These are phyloP conservation scores for Phialemonium atrogriseum DNA, from an alignment of 2,329 filamentous ascomycete genomes.

Conservation along the genomic window DNA sequence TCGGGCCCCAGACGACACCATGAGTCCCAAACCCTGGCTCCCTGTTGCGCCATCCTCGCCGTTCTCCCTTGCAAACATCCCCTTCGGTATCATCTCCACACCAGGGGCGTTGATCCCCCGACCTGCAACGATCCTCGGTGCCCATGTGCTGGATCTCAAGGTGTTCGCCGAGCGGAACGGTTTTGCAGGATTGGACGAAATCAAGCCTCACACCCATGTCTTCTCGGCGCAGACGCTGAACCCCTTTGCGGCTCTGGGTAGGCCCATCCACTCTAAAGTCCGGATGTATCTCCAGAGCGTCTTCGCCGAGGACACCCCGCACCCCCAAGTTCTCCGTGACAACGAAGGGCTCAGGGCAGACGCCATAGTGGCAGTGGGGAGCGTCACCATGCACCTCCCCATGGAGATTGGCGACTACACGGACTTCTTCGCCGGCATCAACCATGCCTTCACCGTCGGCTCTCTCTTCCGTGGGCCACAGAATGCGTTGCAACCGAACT, in stretches of 20 bases:
- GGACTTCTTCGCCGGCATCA: conserved; percentile 73
- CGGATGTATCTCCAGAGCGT: conserved; percentile 61
- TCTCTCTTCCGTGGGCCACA: conserved; percentile 64
- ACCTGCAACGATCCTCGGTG: conserved; percentile 64
- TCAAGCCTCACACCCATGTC: conserved; percentile 10
- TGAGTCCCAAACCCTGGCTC: conserved; percentile 22
- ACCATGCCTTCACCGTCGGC: conserved; percentile 66
- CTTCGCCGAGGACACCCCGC: conserved; percentile 43
- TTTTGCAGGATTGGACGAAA: conserved; percentile 19
- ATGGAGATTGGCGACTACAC: conserved; percentile 77
- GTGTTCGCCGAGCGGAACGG: conserved; percentile 43
- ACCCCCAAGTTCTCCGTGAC: conserved; percentile 24
- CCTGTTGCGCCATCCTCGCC: conserved; percentile 24
- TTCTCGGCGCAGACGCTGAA: conserved; percentile 51
- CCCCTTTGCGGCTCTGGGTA: conserved; percentile 62
- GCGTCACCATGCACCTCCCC: conserved; percentile 61
- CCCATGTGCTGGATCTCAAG: conserved; percentile 61
- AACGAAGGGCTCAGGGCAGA: conserved; percentile 21
- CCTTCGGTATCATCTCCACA: conserved; percentile 74
- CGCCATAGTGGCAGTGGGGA: conserved; percentile 22
- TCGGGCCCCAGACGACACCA: too few species aligned
- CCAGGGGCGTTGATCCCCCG: conserved; percentile 45
- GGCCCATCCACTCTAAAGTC: conserved; percentile 59
- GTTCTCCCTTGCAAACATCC: conserved; percentile 74
- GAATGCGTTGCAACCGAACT: conserved; percentile 73